These are phyloP conservation scores for Gaeumannomyces sp. DNA, from an alignment of 2,329 filamentous ascomycete species.

Conservation along the genomic window DNA sequence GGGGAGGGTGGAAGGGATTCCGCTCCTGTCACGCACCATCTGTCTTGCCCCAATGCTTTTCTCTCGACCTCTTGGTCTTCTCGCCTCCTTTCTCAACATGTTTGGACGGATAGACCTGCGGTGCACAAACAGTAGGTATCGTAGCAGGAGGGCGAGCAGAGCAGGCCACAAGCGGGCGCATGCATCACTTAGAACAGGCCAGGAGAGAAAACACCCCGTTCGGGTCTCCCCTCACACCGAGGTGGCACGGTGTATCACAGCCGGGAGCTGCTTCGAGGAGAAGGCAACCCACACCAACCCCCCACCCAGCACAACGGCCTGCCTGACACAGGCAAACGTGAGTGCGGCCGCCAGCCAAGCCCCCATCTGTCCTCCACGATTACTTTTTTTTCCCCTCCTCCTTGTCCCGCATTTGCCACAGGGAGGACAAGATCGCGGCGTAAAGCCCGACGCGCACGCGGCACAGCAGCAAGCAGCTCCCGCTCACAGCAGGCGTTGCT, in stretches of 20 bases:
- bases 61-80: too few relatives aligned
- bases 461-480: constrained; percentile 9
- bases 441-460: constrained; percentile 1
- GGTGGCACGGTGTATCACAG: neutral
- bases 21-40: too few relatives aligned
- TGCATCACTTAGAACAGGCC: neutral
- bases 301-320: neutral
- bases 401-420: too few relatives aligned
- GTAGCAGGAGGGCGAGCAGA: too few relatives aligned
- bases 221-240: neutral
- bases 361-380: too few relatives aligned
- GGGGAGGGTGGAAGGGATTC: too few relatives aligned
- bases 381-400: too few relatives aligned
- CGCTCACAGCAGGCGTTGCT: neutral
- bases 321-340: neutral
- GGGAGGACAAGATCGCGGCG: neutral
- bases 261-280: neutral
- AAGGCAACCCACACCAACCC: too few relatives aligned
- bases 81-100: neutral
- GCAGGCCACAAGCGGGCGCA: neutral
- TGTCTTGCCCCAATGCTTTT: neutral
- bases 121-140: neutral
- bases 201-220: neutral
- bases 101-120: neutral
- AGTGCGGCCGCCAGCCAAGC: neutral